Evolutionary conservation across 768 basidiomycete genomes (phyloP).

Genomic region (Lactarius akahatsu): DNA sequence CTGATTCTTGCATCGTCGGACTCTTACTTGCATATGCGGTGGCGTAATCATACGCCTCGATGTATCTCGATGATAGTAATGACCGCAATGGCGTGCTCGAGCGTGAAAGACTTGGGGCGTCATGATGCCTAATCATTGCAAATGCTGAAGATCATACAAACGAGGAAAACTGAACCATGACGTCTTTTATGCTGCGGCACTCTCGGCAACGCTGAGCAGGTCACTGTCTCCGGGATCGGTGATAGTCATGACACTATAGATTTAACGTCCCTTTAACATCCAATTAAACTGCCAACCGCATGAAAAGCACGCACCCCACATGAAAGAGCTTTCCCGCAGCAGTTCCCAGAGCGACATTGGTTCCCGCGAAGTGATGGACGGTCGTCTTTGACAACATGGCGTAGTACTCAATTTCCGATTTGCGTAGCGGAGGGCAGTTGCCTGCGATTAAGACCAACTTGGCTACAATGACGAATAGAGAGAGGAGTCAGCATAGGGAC

Average conservation of each 20-base stretch:
- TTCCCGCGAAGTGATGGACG: constrained; percentile 97
- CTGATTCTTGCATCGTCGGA: constrained; percentile 35
- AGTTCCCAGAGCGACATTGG: constrained; percentile 97
- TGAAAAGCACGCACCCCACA: constrained; percentile 65
- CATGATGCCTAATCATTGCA: constrained; percentile 28
- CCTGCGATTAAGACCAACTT: constrained; percentile 98
- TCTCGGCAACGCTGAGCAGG: constrained; percentile 84
- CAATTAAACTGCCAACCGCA: not conserved
- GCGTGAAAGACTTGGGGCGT: not conserved
- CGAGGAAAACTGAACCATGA: constrained; percentile 8
- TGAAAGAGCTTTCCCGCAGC: constrained; percentile 99
- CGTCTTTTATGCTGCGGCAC: constrained; percentile 53
- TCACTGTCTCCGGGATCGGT: constrained; percentile 96
- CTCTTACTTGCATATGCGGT: not conserved
- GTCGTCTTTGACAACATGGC: constrained; percentile 99
- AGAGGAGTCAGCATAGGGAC: constrained; percentile 75
- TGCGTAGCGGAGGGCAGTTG: constrained; percentile 98
- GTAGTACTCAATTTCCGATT: constrained; percentile 99
- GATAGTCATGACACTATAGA: constrained; percentile 90
- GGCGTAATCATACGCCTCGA: constrained; percentile 1
- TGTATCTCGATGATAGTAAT: not conserved
- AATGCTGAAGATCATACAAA: constrained; percentile 29
- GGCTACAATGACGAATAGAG: constrained; percentile 48
- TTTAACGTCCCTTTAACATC: not conserved
- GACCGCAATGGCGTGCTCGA: not conserved